A percentile compares a stretch with the other conserved stretches of the same genome.
phyloP scores from a whole-genome alignment of 768 basidiomycete species.

The Leccinum aurantiacum region DNA sequence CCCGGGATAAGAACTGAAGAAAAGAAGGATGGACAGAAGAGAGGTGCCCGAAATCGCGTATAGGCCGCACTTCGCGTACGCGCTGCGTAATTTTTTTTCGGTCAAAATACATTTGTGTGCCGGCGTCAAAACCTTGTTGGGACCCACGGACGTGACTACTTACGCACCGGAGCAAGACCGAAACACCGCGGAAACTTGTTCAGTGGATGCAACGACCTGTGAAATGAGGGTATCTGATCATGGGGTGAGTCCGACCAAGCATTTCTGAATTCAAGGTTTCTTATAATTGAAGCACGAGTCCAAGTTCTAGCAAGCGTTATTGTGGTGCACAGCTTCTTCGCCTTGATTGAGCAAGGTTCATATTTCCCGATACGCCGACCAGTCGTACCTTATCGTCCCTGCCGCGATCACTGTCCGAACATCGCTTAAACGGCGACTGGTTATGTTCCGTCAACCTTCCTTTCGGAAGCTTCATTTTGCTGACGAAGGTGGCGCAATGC shows the following conservation, averaged over 20 bases:
- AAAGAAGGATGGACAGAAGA: constrained; percentile 5
- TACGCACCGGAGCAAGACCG: constrained; percentile 12
- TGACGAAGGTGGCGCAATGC: constrained; percentile 8
- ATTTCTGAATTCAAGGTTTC: background rate
- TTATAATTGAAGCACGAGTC: constrained; percentile 1
- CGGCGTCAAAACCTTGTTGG: constrained; percentile 24
- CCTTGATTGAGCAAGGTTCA: constrained; percentile 11
- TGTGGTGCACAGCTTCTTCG: constrained; percentile 13
- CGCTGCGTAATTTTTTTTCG: constrained; percentile 22
- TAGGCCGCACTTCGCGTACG: constrained; percentile 20
- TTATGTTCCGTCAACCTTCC: constrained; percentile 25
- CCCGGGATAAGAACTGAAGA: constrained; percentile 6
- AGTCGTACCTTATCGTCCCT: constrained; percentile 23
- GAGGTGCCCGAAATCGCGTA: constrained; percentile 14
- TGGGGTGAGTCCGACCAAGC: background rate
- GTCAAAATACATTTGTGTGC: constrained; percentile 11
- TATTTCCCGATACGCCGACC: constrained; percentile 26
- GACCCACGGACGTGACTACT: constrained; percentile 15
- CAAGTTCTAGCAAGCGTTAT: background rate
- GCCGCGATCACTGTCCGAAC: constrained; percentile 16
- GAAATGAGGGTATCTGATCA: constrained; percentile 4
- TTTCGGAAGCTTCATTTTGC: constrained; percentile 12
- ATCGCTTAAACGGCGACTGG: constrained; percentile 23
- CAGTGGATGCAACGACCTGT: background rate
- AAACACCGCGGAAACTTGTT: constrained; percentile 5